Conservation (phyloP, 768 basidiomycete species). For the Amanita exitialis region DNA sequence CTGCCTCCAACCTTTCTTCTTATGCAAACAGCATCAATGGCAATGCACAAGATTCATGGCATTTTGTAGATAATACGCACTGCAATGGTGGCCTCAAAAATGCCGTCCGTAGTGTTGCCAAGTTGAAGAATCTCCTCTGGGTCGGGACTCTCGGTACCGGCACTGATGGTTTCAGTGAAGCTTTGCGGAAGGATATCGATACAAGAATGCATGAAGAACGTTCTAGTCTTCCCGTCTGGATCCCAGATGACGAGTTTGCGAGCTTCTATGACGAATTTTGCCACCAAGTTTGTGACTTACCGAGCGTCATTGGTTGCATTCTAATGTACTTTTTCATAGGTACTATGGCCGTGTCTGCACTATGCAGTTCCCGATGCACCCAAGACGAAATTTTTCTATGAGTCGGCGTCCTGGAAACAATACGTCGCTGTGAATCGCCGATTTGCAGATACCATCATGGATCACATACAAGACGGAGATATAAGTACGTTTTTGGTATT, state of each 20-base stretch:
- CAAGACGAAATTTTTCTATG: slow-evolving; percentile 74
- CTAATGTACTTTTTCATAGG: slow-evolving; percentile 19
- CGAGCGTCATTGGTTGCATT: slow-evolving; percentile 9
- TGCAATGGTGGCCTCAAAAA: slow-evolving; percentile 83
- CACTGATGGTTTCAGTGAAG: slow-evolving; percentile 54
- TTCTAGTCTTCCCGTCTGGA: slow-evolving; percentile 56
- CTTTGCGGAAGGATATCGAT: slow-evolving; percentile 48
- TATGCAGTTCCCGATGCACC: slow-evolving; percentile 84
- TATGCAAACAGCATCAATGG: not conserved
- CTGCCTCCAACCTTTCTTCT: not conserved
- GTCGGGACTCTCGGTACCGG: slow-evolving; percentile 69
- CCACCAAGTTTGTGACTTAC: slow-evolving; percentile 42
- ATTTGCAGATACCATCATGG: slow-evolving; percentile 79
- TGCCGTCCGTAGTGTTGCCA: slow-evolving; percentile 59
- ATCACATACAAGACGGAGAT: slow-evolving; percentile 80
- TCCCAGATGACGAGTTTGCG: slow-evolving; percentile 70
- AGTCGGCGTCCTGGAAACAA: slow-evolving; percentile 71
- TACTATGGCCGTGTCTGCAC: slow-evolving; percentile 83
- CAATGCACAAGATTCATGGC: slow-evolving; percentile 24
- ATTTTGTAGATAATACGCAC: slow-evolving; percentile 51
- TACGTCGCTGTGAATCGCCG: slow-evolving; percentile 87
- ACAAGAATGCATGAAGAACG: slow-evolving; percentile 30
- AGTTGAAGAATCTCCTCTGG: slow-evolving; percentile 40
- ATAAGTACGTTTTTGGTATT: slow-evolving; percentile 34
- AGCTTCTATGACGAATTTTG: slow-evolving; percentile 82